Percentiles rank a stretch among this genome's conserved stretches.
Conservation (phyloP, 805 yeast species). For the Cyberlindnera euphorbiae region DNA sequence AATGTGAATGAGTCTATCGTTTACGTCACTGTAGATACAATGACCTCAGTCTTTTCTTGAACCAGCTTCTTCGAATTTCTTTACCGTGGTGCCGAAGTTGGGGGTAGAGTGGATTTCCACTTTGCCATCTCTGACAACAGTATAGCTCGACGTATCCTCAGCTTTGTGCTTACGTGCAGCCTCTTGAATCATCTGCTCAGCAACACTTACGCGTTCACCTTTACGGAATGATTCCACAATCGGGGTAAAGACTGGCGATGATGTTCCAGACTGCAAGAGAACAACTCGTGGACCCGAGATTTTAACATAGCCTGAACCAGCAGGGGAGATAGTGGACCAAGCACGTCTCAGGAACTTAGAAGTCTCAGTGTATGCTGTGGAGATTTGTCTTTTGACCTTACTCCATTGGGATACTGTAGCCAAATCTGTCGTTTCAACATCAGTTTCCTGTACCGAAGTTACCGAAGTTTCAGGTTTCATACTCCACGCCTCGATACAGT, state of each 20-base stretch:
- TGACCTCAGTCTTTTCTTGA: neutral
- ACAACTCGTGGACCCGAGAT: constrained; percentile 45
- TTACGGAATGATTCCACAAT: neutral
- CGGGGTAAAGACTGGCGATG: neutral
- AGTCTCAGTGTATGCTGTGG: neutral
- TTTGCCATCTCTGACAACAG: constrained; percentile 38
- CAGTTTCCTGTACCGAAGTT: too few relatives aligned
- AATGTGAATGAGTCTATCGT: too few relatives aligned
- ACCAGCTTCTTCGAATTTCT: constrained; percentile 24
- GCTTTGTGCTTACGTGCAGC: constrained; percentile 17
- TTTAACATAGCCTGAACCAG: constrained; percentile 33
- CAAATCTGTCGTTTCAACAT: constrained; percentile 1
- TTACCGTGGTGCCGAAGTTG: constrained; percentile 34
- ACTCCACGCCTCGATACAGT: constrained; percentile 9
- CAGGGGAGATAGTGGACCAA: neutral
- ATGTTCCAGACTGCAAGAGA: constrained; percentile 17
- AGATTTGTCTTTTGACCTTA: neutral
- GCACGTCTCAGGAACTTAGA: neutral
- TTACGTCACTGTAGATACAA: too few relatives aligned
- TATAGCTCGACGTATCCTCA: constrained; percentile 46
- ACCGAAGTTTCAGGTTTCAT: neutral
- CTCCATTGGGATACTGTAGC: constrained; percentile 1
- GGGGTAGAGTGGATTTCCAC: constrained; percentile 42
- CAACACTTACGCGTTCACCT: constrained; percentile 10
- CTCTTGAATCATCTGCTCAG: constrained; percentile 7